Evolutionary conservation across 1,284 basidiomycete genomes (phyloP), one percentile per base, ranked within the genome.

Genomic region (Taiwanofungus camphoratus): DNA sequence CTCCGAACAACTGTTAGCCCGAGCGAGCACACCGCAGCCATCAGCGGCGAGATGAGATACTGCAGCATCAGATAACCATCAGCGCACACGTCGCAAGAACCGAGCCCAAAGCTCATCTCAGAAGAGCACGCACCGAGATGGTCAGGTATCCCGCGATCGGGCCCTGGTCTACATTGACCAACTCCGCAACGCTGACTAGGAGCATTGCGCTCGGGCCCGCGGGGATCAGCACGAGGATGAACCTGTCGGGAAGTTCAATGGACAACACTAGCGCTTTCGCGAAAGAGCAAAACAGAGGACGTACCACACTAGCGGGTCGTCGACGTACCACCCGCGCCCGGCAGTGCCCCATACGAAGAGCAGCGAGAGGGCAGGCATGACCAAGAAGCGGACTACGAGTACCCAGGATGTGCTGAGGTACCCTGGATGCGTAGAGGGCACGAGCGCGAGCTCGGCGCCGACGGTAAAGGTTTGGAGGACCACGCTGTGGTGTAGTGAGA

Each of bases 151-250:
- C 59, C 9, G 59, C 56, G 20, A 64, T 58, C 3, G 58, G 56
- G 7, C 58, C 62, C 42, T 62, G 59, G 40, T 57, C 57, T 31
- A 56, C 47, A 37, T 62, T 44, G 15, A 59, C 56, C 13, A 62
- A 39, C 44, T 62, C 62, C 4, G 62, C 58, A 33, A 64, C 51
- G 47, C 52, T 64, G 7, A 58, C 55, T 13, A 64, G 56, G 16
- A 64, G 44, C 62, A 64, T 61, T 7, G 62, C 62, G 8, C 60
- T 59, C 9, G 61, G 62, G 0, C 60, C 61, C 1, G 56, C 45
- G 5, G 62, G 62, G 22, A 63, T 56, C 7, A 63, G 46, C 13
- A 62, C 47, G 24, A 63, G 54, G 16, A 64, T 42, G 51, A 64
- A 62, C 61, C 60, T 62, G 36, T 16, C 15, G n/a, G 16, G 8